Conservation (phyloP, 2,329 filamentous ascomycete species). For the Monosporascus sp. region DNA sequence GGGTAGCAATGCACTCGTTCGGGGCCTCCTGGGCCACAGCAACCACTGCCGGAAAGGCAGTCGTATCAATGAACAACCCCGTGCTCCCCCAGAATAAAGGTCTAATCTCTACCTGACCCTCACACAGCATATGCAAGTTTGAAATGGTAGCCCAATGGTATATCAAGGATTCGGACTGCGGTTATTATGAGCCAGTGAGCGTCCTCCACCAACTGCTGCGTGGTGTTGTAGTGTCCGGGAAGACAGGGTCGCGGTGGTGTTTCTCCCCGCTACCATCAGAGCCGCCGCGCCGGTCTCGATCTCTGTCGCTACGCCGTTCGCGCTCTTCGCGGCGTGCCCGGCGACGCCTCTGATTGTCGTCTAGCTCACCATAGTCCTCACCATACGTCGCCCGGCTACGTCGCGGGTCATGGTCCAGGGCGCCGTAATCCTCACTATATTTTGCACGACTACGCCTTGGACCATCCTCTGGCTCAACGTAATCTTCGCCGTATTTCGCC, state of each 20-base stretch:
- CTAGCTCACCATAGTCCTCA: slow-evolving; percentile 37
- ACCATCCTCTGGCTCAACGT: slow-evolving; percentile 37
- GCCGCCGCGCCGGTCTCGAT: slow-evolving; percentile 22
- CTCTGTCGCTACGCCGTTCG: slow-evolving; percentile 23
- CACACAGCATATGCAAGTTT: neutral
- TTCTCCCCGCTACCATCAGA: slow-evolving; percentile 31
- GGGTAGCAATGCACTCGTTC: too few species aligned
- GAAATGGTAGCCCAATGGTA: neutral
- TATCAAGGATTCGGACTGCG: neutral
- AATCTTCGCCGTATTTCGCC: slow-evolving; percentile 28
- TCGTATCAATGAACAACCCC: too few species aligned
- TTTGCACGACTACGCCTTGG: slow-evolving; percentile 23
- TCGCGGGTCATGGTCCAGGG: slow-evolving; percentile 38
- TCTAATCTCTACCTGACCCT: neutral
- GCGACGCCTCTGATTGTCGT: slow-evolving; percentile 40
- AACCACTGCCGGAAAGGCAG: too few species aligned
- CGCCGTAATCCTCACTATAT: slow-evolving; percentile 30
- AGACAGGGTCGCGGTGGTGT: slow-evolving; percentile 35
- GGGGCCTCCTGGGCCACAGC: too few species aligned
- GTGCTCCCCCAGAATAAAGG: too few species aligned
- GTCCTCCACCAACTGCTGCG: slow-evolving; percentile 59
- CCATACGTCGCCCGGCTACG: slow-evolving; percentile 26
- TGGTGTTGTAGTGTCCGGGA: slow-evolving; percentile 41
- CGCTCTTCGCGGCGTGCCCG: slow-evolving; percentile 41
- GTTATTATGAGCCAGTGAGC: slow-evolving; percentile 34